phyloP scores from a whole-genome alignment of 1,284 basidiomycete genomes.

The Polyporus tsugae region DNA sequence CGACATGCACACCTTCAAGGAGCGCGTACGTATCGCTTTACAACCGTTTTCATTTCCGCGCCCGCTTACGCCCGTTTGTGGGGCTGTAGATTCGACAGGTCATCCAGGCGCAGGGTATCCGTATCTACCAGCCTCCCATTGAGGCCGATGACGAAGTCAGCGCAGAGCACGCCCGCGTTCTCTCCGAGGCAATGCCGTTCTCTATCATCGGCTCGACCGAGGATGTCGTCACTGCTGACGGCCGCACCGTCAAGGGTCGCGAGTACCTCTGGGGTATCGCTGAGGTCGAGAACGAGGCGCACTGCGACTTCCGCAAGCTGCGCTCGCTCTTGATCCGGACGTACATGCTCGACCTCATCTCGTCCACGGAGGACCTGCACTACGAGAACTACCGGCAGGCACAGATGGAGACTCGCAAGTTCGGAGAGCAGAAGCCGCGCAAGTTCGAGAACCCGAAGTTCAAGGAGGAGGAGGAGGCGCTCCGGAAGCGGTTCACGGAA shows the following conservation, averaged over 20 bases:
- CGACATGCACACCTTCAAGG: conserved; percentile 93
- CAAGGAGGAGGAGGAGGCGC: conserved; percentile 98
- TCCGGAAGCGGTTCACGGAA: conserved; percentile 98
- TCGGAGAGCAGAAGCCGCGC: conserved; percentile 98
- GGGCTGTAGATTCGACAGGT: conserved; percentile 84
- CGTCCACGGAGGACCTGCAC: conserved; percentile 94
- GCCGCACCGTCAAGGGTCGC: conserved; percentile 94
- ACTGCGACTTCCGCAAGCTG: conserved; percentile 99
- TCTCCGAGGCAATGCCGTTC: conserved; percentile 94
- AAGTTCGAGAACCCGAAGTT: conserved; percentile 99
- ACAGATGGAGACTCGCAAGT: conserved; percentile 99
- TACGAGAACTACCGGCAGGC: conserved; percentile 99
- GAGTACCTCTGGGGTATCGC: conserved; percentile 99
- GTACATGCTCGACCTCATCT: conserved; percentile 98
- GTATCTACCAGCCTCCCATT: conserved; percentile 93
- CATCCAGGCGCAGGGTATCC: conserved; percentile 90
- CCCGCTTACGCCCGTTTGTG: conserved; percentile 15
- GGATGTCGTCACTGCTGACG: conserved; percentile 92
- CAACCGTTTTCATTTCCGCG: conserved; percentile 11
- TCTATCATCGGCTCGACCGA: conserved; percentile 98
- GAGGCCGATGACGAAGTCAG: conserved; percentile 91
- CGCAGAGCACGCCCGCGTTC: conserved; percentile 89
- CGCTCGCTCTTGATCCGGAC: conserved; percentile 96
- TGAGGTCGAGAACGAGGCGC: conserved; percentile 98
- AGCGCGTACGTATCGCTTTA: conserved; percentile 68